A percentile compares a stretch with the other conserved stretches of the same genome.
Evolutionary conservation across 2,329 filamentous ascomycete species (phyloP).

Genomic region (Colletotrichum liriopes): DNA sequence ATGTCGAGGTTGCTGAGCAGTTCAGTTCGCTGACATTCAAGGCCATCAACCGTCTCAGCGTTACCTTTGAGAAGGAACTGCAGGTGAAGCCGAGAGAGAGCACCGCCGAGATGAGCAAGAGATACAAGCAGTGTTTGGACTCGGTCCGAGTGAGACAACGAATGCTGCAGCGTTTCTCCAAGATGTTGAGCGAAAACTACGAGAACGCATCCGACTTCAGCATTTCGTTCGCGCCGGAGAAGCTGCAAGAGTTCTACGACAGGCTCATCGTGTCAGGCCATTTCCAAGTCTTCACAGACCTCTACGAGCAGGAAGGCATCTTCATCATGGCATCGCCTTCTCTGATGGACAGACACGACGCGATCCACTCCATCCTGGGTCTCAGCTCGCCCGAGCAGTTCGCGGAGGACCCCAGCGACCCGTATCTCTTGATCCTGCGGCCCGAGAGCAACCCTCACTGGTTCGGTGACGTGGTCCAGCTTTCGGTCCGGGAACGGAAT

Average conservation of each 20-base stretch:
- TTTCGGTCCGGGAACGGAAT: conserved; percentile 82
- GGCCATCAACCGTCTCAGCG: conserved; percentile 87
- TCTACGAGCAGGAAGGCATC: conserved; percentile 80
- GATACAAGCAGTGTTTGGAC: conserved; percentile 95
- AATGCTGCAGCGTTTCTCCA: conserved; percentile 95
- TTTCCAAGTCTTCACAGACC: conserved; percentile 84
- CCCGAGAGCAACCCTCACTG: conserved; percentile 86
- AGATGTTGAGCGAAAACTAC: conserved; percentile 92
- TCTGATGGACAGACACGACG: conserved; percentile 80
- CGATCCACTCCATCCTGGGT: conserved; percentile 88
- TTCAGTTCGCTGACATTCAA: conserved; percentile 96
- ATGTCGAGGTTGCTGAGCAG: conserved; percentile 97
- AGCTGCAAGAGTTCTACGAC: conserved; percentile 84
- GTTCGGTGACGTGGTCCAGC: conserved; percentile 82
- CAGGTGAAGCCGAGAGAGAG: conserved; percentile 88
- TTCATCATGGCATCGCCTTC: conserved; percentile 89
- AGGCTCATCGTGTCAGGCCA: conserved; percentile 86
- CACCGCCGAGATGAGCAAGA: conserved; percentile 91
- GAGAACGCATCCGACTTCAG: conserved; percentile 98
- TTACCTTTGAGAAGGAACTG: conserved; percentile 93
- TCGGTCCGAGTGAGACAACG: conserved; percentile 96
- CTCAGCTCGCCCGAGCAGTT: conserved; percentile 72
- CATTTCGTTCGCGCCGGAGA: conserved; percentile 78
- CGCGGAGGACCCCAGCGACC: conserved; percentile 82
- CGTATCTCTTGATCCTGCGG: conserved; percentile 88